Conservation (phyloP, 1,139 yeast species). For the Debaryomyces robertsiae region DNA sequence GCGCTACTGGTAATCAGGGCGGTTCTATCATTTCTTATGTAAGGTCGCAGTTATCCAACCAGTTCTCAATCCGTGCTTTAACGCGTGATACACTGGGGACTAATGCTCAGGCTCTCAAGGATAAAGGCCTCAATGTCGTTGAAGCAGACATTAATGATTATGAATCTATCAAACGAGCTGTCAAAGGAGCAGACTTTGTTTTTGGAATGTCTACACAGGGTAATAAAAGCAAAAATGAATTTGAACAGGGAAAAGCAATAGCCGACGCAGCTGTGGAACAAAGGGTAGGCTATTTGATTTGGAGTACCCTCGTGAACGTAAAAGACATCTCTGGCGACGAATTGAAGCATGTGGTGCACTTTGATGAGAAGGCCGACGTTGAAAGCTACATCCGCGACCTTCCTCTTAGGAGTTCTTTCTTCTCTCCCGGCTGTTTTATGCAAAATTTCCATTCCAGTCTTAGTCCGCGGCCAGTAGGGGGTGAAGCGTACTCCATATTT, state of each 20-base stretch:
- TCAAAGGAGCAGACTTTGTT: constrained; percentile 11
- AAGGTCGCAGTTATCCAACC: constrained; percentile 7
- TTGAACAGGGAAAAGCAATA: constrained; percentile 9
- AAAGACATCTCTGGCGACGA: constrained; percentile 5
- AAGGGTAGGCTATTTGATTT: constrained; percentile 9
- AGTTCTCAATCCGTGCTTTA: constrained; percentile 14
- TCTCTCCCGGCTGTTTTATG: constrained; percentile 10
- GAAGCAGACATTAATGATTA: constrained; percentile 10
- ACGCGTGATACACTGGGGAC: constrained; percentile 11
- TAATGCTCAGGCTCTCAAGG: constrained; percentile 7
- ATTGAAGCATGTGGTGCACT: constrained; percentile 1
- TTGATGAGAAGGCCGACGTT: constrained; percentile 10
- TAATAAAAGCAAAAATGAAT: not conserved
- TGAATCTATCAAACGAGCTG: constrained; percentile 9
- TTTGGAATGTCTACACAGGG: constrained; percentile 9
- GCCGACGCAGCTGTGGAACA: constrained; percentile 10
- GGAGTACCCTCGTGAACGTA: constrained; percentile 9
- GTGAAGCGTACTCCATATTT: constrained; percentile 1
- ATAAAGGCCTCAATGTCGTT: constrained; percentile 15
- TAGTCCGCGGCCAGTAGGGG: constrained; percentile 5
- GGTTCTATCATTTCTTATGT: constrained; percentile 13
- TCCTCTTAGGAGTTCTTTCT: constrained; percentile 9
- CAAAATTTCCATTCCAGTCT: constrained; percentile 8
- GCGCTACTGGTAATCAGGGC: constrained; percentile 17
- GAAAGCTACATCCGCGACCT: constrained; percentile 9